phyloP scores from a whole-genome alignment of 352 stramenopile genomes.

The Phytopythium sindhum region DNA sequence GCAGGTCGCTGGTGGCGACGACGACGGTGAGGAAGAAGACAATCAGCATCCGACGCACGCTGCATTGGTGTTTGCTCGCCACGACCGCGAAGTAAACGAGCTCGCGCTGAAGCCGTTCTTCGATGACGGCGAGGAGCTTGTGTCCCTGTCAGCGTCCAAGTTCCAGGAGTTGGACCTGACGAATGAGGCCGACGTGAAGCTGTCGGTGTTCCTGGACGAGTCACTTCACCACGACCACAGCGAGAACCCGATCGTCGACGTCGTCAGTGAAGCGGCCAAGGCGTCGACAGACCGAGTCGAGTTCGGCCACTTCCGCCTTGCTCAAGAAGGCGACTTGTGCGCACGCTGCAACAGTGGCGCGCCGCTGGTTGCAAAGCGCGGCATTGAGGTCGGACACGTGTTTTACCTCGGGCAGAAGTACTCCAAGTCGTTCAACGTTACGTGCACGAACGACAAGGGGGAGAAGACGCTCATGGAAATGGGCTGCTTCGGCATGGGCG shows the following conservation, averaged over 20 bases:
- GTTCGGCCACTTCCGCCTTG: slow-evolving; percentile 60
- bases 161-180: slow-evolving; percentile 20
- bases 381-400: slow-evolving; percentile 88
- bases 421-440: slow-evolving; percentile 73
- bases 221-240: slow-evolving; percentile 33
- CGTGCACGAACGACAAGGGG: slow-evolving; percentile 44
- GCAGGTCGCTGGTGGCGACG: slow-evolving; percentile 22
- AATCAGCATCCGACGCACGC: slow-evolving; percentile 12
- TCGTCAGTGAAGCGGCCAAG: slow-evolving; percentile 13
- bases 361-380: slow-evolving; percentile 62
- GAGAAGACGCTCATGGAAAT: slow-evolving; percentile 76
- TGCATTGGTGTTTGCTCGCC: slow-evolving; percentile 54
- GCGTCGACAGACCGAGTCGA: slow-evolving; percentile 13
- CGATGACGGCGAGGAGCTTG: slow-evolving; percentile 47
- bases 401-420: slow-evolving; percentile 91
- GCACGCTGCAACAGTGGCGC: slow-evolving; percentile 39
- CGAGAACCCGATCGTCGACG: slow-evolving; percentile 5
- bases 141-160: slow-evolving; percentile 23
- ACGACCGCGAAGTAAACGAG: slow-evolving; percentile 65
- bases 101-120: slow-evolving; percentile 71
- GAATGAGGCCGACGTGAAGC: slow-evolving; percentile 11
- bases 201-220: slow-evolving; percentile 70
- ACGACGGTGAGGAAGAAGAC: neutral
- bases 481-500: slow-evolving; percentile 87
- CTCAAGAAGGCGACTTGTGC: slow-evolving; percentile 64